phyloP scores from a whole-genome alignment of 73 alveolate genomes.

The Effrenium voratum region DNA sequence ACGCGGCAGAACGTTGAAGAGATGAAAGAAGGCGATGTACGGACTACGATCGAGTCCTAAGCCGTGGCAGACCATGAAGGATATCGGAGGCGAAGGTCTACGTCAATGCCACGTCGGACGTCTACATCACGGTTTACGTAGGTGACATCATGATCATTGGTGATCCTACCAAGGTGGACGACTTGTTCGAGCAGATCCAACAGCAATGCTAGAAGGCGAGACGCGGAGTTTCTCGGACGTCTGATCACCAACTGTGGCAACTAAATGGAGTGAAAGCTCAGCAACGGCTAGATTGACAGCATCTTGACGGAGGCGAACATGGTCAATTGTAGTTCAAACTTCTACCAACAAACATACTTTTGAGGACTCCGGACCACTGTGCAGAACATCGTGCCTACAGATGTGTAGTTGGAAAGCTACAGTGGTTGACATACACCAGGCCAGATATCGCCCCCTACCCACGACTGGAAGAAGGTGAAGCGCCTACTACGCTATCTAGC shows the following conservation, averaged over 20 bases:
- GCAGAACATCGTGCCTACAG: too few relatives aligned
- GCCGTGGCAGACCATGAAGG: background rate
- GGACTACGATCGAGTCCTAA: background rate
- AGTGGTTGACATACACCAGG: background rate
- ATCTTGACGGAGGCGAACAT: background rate
- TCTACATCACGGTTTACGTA: background rate
- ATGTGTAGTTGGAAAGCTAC: slow-evolving; percentile 2
- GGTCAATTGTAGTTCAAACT: background rate
- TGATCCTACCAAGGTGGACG: background rate
- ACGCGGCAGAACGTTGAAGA: background rate
- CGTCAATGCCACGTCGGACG: background rate
- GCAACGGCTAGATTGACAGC: background rate
- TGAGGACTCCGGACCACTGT: too few relatives aligned
- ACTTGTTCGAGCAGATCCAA: background rate
- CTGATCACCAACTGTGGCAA: too few relatives aligned
- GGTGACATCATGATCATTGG: background rate
- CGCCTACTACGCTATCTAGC: background rate
- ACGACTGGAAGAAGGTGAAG: background rate
- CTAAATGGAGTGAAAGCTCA: background rate
- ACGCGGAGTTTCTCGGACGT: too few relatives aligned
- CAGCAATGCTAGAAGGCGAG: background rate
- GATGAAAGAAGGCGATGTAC: background rate
- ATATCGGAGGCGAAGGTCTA: background rate
- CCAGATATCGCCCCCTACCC: background rate
- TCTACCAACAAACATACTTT: too few relatives aligned